Evolutionary conservation across 1,284 basidiomycete genomes (phyloP).

Genomic region (Vanrija sp.): DNA sequence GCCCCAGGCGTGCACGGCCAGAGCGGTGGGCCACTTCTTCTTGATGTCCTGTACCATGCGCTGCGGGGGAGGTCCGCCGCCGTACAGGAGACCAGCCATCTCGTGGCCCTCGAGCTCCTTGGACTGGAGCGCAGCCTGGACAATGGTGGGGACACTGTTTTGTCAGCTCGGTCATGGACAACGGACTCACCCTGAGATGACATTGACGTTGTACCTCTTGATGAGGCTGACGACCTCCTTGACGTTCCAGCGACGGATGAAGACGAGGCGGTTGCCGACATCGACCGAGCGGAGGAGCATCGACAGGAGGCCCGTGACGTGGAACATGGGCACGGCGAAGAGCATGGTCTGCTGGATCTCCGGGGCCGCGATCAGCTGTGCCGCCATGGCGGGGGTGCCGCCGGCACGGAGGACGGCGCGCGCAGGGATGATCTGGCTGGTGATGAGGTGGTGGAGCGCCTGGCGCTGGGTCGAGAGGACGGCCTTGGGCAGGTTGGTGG

Average conservation of each 20-base stretch:
- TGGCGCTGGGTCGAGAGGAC: constrained; percentile 39
- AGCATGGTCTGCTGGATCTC: constrained; percentile 11
- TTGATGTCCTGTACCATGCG: constrained; percentile 26
- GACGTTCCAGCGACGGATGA: constrained; percentile 37
- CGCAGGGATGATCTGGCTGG: constrained; percentile 15
- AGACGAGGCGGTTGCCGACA: constrained; percentile 37
- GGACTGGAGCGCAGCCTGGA: constrained; percentile 25
- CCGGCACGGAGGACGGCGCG: constrained; percentile 7
- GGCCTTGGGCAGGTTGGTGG: constrained; percentile 37
- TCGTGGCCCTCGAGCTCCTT: constrained; percentile 17
- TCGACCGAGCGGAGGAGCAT: constrained; percentile 39
- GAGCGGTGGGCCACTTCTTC: constrained; percentile 27
- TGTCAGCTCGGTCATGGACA: constrained; percentile 7
- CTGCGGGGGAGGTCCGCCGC: constrained; percentile 34
- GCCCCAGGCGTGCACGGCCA: constrained; percentile 37
- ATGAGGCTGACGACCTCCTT: constrained; percentile 32
- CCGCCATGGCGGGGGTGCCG: constrained; percentile 14
- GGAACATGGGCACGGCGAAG: constrained; percentile 42
- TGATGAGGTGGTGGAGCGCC: constrained; percentile 32
- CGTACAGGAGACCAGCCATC: constrained; percentile 38
- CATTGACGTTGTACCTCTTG: constrained; percentile 27
- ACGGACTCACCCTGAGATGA: constrained; percentile 33
- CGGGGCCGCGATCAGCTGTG: constrained; percentile 10
- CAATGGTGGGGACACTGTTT: constrained; percentile 38
- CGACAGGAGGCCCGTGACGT: constrained; percentile 41